Evolutionary conservation across 2,329 filamentous ascomycete genomes (phyloP), one percentile per base, ranked within the genome.

Genomic region (Xylaria polymorpha): DNA sequence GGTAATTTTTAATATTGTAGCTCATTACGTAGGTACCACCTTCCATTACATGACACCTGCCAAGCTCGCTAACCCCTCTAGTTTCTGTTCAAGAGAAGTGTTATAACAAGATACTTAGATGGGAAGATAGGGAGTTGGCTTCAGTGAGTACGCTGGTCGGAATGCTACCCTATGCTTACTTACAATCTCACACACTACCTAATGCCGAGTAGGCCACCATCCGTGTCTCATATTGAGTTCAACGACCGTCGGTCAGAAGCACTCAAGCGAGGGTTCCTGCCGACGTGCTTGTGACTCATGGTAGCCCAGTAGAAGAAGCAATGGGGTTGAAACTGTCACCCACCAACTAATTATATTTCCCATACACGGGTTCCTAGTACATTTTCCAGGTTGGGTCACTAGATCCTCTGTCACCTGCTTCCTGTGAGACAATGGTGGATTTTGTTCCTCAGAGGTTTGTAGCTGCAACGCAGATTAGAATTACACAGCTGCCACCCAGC

Each of bases 251-350:
- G 55, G 44, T 43, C 55, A 53, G 43, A 35, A 44, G 50, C 15
- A n/a, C n/a, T 7, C 18, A 59, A 29, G 32, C 50, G 14, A 25
- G 32, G 29, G 53, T 29, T 39, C 20, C 18, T n/a, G n/a, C 18
- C 25, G 25, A 15, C 46, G 14, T 39, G 12, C 56, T 50, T 50
- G 39, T 56, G 56, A 44, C 32, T 37, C 37, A 44, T 35, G 35
- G 22, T 20, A 18, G 35, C 18, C 41, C 5, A 50, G 41, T 48
- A 41, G n/a, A 41, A 18, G 29, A 20, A 37, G 22, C 22, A 8
- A 65, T 43, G 39, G 60, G 39, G 22, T 55, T 50, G 22, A 64
- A 20, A 60, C 15, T 55, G 43, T 55, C 29, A 67, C 60, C 60
- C 46, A 53, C 44, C 53, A 44, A 46, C 41, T 44, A 20, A 7